Base-by-base conservation (phyloP, 345 rosid genomes). In the Eucalyptus sp. region DNA sequence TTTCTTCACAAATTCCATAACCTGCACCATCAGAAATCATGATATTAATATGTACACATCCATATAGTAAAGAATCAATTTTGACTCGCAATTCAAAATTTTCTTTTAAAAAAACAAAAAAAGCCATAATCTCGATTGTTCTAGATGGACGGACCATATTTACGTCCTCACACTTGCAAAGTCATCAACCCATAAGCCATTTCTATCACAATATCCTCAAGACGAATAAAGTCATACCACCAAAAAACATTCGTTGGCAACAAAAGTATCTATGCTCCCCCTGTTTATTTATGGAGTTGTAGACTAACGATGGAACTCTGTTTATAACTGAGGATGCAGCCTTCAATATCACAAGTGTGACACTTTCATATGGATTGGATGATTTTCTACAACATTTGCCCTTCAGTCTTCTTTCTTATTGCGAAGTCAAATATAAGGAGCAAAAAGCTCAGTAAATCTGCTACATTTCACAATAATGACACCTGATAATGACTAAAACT, bases 1-100 rank as follows among this genome's bases (percentile, higher is more conserved):
- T 89, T 89, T 92, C 90, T 89, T 97, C 31, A 98, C 95, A 88
- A 98, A 98, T 88, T 94, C 93, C 37, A 94, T 91, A 86, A 97
- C 98, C 99, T 96, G 98, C 94, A 95, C 27, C 37, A 76, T 29
- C 79, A 88, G 64, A 79, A 8, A 51, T 29, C 49, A 60, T 83
- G 88, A 5, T 80, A 83, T 80, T 58, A 79, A 31, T n/a, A 54
- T 22, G 64, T 43, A 13, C 54, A 60, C 14, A 83, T 68, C 20
- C 11, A 85, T 37, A 3, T 68, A 71, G 50, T n/a, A 50, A 13
- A 33, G 16, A 76, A 76, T 76, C 84, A 76, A 12, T 6, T 76
- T 20, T 41, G 25, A 76, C 15, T 41, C 15, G 3, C 84, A 76
- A 76, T 76, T 76, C 15, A 76, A 76, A 20, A 2, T 76, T 33